Percentiles rank a stretch among this genome's conserved stretches.
These are phyloP conservation scores for Flaveria bidentis DNA, from an alignment of 129 eudicot species.

Conservation along the genomic window DNA sequence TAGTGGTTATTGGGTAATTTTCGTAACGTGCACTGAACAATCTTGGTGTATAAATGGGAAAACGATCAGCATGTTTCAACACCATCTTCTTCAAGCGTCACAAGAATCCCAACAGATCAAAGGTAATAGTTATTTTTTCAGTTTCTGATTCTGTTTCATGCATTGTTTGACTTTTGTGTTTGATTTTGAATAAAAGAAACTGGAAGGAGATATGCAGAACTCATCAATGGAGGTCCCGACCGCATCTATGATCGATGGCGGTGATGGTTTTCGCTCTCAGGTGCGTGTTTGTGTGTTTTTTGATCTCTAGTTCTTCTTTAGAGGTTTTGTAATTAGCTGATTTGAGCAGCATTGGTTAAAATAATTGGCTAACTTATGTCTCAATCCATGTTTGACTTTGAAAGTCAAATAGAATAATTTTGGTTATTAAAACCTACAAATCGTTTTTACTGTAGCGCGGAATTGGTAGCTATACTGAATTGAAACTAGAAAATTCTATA, in stretches of 20 bases:
- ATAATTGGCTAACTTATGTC: neutral
- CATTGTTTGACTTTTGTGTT: neutral
- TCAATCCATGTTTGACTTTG: conserved; percentile 9
- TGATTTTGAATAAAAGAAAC: conserved; percentile 33
- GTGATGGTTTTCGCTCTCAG: conserved; percentile 31
- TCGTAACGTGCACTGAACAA: conserved; percentile 44
- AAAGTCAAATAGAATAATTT: neutral
- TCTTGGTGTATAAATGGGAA: conserved; percentile 46
- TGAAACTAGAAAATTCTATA: neutral
- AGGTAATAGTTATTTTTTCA: conserved; percentile 27
- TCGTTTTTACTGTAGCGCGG: neutral
- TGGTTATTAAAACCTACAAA: neutral
- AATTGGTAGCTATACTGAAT: neutral
- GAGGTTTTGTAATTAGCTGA: neutral
- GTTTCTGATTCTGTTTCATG: conserved; percentile 9
- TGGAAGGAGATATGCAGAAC: conserved; percentile 45
- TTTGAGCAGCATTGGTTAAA: no score
- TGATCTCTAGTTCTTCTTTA: neutral
- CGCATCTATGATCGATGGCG: conserved; percentile 30
- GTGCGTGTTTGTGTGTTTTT: conserved; percentile 31
- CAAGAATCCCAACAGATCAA: conserved; percentile 30
- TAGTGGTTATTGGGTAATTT: conserved; percentile 1
- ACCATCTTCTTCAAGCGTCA: conserved; percentile 23
- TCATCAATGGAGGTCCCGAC: conserved; percentile 42
- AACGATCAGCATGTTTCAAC: conserved; percentile 42